Evolutionary conservation across 345 rosid genomes (phyloP).

Genomic region (Aquilaria yunnanensis): DNA sequence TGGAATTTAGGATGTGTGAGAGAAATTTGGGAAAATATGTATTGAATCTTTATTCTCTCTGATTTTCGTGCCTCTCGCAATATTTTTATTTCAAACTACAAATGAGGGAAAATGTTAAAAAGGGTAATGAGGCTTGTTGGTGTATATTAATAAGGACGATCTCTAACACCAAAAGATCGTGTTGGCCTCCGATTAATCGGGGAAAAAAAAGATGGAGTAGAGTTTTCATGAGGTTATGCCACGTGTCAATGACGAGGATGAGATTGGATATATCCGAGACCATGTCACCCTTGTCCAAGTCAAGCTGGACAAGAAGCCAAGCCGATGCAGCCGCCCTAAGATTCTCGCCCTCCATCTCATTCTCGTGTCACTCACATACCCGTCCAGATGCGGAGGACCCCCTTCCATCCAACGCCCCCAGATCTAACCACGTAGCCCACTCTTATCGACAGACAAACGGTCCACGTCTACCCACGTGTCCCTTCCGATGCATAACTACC

Average conservation of each 20-base stretch:
- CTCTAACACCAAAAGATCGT: too few species aligned
- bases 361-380: constrained; percentile 12
- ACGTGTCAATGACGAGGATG: constrained; percentile 7
- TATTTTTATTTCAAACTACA: too few species aligned
- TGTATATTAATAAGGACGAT: too few species aligned
- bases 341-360: constrained; percentile 7
- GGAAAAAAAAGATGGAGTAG: too few species aligned
- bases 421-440: constrained; percentile 16
- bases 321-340: constrained; percentile 26
- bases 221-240: neutral
- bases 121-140: too few species aligned
- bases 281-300: constrained; percentile 8
- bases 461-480: constrained; percentile 40
- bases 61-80: too few species aligned
- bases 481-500: constrained; percentile 33
- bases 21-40: too few species aligned
- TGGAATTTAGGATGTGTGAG: too few species aligned
- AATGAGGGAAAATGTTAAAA: too few species aligned
- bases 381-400: constrained; percentile 8
- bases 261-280: constrained; percentile 7
- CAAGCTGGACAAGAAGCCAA: constrained; percentile 11
- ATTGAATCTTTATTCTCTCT: too few species aligned
- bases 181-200: too few species aligned
- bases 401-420: constrained; percentile 19
- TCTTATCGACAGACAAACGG: constrained; percentile 61